Evolutionary conservation across 2,329 filamentous ascomycete genomes (phyloP).

Genomic region (Colletotrichum sp.): DNA sequence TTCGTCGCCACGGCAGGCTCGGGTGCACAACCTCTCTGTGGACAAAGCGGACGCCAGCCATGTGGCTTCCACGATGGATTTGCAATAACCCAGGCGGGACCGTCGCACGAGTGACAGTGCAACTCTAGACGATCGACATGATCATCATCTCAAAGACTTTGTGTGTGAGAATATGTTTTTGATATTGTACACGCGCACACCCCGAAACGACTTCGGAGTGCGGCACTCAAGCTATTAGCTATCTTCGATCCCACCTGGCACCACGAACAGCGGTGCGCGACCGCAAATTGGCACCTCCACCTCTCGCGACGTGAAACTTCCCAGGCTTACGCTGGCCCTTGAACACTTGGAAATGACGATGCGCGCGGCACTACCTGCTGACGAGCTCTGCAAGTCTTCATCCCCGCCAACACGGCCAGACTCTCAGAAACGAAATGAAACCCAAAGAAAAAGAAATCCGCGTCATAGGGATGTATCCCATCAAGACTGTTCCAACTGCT

Average conservation of each 20-base stretch:
- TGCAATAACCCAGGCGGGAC: background rate
- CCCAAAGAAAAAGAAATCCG: constrained; percentile 1
- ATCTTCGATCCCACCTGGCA: background rate
- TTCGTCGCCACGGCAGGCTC: background rate
- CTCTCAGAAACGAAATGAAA: background rate
- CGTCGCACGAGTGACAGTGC: background rate
- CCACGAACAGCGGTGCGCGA: background rate
- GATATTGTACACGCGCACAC: constrained; percentile 2
- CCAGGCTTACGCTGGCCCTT: background rate
- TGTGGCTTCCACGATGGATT: background rate
- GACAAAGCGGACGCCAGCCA: background rate
- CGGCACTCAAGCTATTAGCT: background rate
- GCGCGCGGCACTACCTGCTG: background rate
- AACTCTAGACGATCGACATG: background rate
- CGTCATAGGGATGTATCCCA: constrained; percentile 1
- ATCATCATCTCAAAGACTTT: background rate
- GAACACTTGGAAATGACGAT: background rate
- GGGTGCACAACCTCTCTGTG: background rate
- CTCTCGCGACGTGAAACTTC: background rate
- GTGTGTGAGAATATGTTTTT: background rate
- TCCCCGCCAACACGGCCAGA: background rate
- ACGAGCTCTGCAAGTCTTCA: background rate
- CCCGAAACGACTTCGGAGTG: background rate
- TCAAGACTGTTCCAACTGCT: background rate
- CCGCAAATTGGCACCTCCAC: background rate